Base-by-base conservation (phyloP, 2,329 filamentous ascomycete genomes). In the Microdochium trichocladiopsis region DNA sequence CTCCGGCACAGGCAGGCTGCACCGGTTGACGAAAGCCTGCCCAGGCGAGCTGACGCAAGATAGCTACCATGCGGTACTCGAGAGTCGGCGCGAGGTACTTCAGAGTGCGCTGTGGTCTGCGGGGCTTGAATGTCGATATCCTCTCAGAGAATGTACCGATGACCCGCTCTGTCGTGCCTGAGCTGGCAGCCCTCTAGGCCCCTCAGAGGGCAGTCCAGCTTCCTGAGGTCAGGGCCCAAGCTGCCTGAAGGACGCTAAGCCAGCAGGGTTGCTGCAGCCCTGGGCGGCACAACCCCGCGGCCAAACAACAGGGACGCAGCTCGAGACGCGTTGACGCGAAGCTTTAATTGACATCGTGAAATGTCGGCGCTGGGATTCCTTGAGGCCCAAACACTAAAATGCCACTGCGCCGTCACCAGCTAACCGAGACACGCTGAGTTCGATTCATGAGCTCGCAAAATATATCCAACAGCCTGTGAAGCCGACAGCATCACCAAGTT, bases 271-370 rank as follows among this genome's bases (percentile, higher is more conserved):
- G 5, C 6, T 16, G 41, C 21, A 22, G 18, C 12, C 33, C 14
- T 16, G 33, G 4, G 9, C 16, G 12, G 6, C 6, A 22, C 9
- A 23, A 45, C 41, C 41, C 41, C 41, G 41, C 41, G 18, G 14
- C 12, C 41, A 8, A 22, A 16, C 18, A 8, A 6, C 18, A n/a
- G n/a, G 18, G n/a, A 10, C 9, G 18, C 9, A 16, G 16, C 41
- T 45, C n/a, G 14, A 45, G 41, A 45, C 41, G 41, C 41, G 41
- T 45, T 45, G 41, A 45, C 41, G 41, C 41, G 41, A 45, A 45
- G 3, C 41, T 45, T 45, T 45, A 45, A 45, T 45, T 45, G 41
- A 23, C 41, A 45, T 21, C 36, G 10, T 41, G 21, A 18, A 8
- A 37, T n/a, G 33, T 37, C 18, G 5, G 33, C 18, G 33, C 14